phyloP scores from a whole-genome alignment of 225 moss, liverwort and hornwort genomes.

The Rhytidiadelphus loreus region DNA sequence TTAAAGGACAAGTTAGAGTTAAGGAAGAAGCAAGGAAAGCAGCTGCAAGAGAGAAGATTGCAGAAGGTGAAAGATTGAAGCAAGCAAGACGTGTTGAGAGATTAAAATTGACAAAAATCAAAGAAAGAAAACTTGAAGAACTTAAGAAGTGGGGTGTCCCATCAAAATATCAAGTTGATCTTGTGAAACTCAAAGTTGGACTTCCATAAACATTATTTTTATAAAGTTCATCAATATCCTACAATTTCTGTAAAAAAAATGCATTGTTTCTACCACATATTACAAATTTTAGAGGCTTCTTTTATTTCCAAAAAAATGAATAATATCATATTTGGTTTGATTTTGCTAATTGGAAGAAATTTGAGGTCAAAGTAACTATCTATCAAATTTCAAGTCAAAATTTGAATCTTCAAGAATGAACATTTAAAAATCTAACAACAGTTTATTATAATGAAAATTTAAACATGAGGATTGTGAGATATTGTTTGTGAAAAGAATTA shows the following conservation, averaged over 20 bases:
- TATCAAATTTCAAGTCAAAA: background rate
- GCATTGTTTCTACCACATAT: background rate
- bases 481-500: too few species aligned
- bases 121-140: conserved; percentile 55
- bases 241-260: background rate
- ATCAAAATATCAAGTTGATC: conserved; percentile 67
- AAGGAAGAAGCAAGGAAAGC: conserved; percentile 35
- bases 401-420: background rate
- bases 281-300: background rate
- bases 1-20: conserved; percentile 45
- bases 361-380: background rate
- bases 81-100: conserved; percentile 70
- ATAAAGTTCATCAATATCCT: background rate
- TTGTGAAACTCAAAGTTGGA: conserved; percentile 51
- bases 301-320: background rate
- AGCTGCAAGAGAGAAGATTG: conserved; percentile 41
- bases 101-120: conserved; percentile 59
- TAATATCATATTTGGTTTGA: background rate
- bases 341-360: background rate
- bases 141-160: conserved; percentile 64
- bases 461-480: fast-evolving
- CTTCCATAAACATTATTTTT: background rate
- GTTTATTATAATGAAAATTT: background rate
- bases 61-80: conserved; percentile 67
- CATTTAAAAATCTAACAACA: background rate